Conservation (phyloP, 805 yeast species). For the Lachancea sp. region DNA sequence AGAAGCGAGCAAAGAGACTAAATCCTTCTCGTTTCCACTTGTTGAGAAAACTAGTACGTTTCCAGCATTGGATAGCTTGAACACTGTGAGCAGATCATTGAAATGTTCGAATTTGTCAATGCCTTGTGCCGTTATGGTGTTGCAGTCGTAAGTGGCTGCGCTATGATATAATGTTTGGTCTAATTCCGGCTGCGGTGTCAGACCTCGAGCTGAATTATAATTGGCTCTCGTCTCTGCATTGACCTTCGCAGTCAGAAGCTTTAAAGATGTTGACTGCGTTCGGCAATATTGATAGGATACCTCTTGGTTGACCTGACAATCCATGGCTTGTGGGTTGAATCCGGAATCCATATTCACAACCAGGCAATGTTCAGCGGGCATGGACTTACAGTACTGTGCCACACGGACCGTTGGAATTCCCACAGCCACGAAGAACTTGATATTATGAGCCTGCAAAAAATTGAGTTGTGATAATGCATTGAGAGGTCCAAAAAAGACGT, state of each 20-base stretch:
- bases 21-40: conserved; percentile 25
- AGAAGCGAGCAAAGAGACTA: conserved; percentile 24
- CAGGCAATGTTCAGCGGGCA: conserved; percentile 28
- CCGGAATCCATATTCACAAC: conserved; percentile 34
- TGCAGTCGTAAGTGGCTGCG: conserved; percentile 7
- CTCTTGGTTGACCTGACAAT: background rate
- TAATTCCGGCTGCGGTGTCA: conserved; percentile 15
- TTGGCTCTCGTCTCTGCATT: background rate
- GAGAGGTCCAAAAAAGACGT: conserved; percentile 44
- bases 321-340: conserved; percentile 18
- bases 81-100: conserved; percentile 27
- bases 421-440: conserved; percentile 35
- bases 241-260: conserved; percentile 9
- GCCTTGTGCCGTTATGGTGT: conserved; percentile 11
- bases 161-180: conserved; percentile 6
- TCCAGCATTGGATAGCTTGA: conserved; percentile 18
- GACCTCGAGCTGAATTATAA: conserved; percentile 2
- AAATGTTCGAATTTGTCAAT: conserved; percentile 21
- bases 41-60: conserved; percentile 24
- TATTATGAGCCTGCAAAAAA: conserved; percentile 35
- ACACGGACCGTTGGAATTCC: conserved; percentile 32
- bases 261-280: conserved; percentile 20
- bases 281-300: conserved; percentile 17
- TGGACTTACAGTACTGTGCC: conserved; percentile 27
- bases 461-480: conserved; percentile 36